A percentile compares a stretch with the other conserved stretches of the same genome.
Conservation (phyloP, 2,329 filamentous ascomycete genomes). For the Beauveria varroae region DNA sequence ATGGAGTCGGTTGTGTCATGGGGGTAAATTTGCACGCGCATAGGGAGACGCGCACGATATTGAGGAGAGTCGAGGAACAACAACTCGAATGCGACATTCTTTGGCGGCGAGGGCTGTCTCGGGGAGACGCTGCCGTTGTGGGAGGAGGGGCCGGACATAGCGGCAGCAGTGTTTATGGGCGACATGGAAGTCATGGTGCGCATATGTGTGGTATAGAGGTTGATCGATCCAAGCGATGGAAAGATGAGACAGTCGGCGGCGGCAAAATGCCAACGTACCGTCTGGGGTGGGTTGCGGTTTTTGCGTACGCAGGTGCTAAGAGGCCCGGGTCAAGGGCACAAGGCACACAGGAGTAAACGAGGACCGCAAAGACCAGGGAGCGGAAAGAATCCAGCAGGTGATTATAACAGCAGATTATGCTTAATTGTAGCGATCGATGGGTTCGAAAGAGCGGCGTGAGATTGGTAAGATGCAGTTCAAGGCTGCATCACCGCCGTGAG, state of each 20-base stretch:
- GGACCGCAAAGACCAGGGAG: background rate
- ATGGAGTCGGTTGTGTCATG: slow-evolving; percentile 98
- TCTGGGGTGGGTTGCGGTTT: slow-evolving; percentile 21
- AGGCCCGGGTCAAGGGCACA: background rate
- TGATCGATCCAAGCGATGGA: slow-evolving; percentile 16
- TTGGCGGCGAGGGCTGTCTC: slow-evolving; percentile 44
- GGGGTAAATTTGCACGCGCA: slow-evolving; percentile 84
- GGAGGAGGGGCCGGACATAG: slow-evolving; percentile 28
- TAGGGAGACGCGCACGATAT: slow-evolving; percentile 67
- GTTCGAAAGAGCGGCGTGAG: slow-evolving; percentile 1
- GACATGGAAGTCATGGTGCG: slow-evolving; percentile 39
- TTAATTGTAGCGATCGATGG: slow-evolving; percentile 2
- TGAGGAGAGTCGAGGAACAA: slow-evolving; percentile 61
- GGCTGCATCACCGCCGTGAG: slow-evolving; percentile 9
- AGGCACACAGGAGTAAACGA: background rate
- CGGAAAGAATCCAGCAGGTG: background rate
- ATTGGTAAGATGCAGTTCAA: slow-evolving; percentile 8
- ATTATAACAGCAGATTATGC: background rate
- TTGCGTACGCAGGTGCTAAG: slow-evolving; percentile 18
- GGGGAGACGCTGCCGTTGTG: slow-evolving; percentile 40
- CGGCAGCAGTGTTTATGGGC: slow-evolving; percentile 30
- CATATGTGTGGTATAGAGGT: slow-evolving; percentile 21
- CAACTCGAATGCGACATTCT: slow-evolving; percentile 74
- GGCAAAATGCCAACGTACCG: background rate
- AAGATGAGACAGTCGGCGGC: slow-evolving; percentile 5